Percentiles rank a stretch among this genome's conserved stretches.
These are phyloP conservation scores for Phytophthora macrochlamydospora DNA, from an alignment of 352 stramenopile species.

Conservation along the genomic window DNA sequence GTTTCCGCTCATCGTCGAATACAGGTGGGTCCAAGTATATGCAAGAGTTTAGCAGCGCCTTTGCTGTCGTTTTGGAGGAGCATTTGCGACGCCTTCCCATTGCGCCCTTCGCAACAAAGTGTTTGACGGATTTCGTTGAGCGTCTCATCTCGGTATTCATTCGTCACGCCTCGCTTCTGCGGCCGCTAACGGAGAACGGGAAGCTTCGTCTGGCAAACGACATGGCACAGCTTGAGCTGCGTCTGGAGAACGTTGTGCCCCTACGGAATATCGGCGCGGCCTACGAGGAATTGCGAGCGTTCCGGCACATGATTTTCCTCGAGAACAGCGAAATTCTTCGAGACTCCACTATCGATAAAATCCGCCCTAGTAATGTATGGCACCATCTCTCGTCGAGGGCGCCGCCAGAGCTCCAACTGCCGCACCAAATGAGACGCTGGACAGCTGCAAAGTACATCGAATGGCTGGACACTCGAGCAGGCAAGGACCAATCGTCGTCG, in stretches of 20 bases:
- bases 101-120: slow-evolving; percentile 52
- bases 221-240: slow-evolving; percentile 83
- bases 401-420: slow-evolving; percentile 72
- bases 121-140: slow-evolving; percentile 69
- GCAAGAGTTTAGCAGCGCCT: slow-evolving; percentile 70
- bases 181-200: slow-evolving; percentile 73
- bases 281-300: slow-evolving; percentile 82
- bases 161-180: slow-evolving; percentile 72
- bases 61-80: slow-evolving; percentile 73
- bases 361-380: slow-evolving; percentile 87
- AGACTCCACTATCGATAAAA: slow-evolving; percentile 79
- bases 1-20: slow-evolving; percentile 17
- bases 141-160: slow-evolving; percentile 82
- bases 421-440: slow-evolving; percentile 79
- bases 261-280: slow-evolving; percentile 57
- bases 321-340: slow-evolving; percentile 64
- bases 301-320: slow-evolving; percentile 86
- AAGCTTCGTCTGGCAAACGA: slow-evolving; percentile 85
- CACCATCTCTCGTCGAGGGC: slow-evolving; percentile 80
- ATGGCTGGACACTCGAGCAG: slow-evolving; percentile 72
- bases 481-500: slow-evolving; percentile 27
- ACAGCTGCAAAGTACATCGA: slow-evolving; percentile 78
- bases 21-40: slow-evolving; percentile 77
- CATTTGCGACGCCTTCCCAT: slow-evolving; percentile 72
- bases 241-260: slow-evolving; percentile 62